Evolutionary conservation across 371 early-diverging fungal species (phyloP).

Genomic region (Saksenaea vasiformis): DNA sequence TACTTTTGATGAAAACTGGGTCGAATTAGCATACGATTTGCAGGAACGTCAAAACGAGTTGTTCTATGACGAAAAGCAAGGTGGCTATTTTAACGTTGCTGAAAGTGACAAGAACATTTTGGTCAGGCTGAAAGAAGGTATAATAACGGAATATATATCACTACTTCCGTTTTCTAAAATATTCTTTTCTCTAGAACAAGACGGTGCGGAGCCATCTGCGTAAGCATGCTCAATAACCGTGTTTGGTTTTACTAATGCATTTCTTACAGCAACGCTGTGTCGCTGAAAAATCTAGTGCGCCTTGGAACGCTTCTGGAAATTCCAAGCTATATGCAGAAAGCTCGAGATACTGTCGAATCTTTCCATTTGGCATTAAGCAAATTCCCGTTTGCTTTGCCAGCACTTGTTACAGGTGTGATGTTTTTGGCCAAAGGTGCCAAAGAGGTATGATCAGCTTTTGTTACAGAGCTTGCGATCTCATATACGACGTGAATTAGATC

Average conservation of each 20-base stretch:
- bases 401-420: conserved; percentile 38
- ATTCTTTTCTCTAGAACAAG: conserved; percentile 47
- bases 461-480: neutral
- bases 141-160: neutral
- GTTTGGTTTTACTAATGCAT: neutral
- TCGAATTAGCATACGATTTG: conserved; percentile 59
- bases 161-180: neutral
- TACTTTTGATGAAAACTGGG: conserved; percentile 51
- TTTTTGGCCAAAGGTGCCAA: conserved; percentile 41
- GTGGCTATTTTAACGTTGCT: conserved; percentile 58
- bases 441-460: conserved; percentile 28
- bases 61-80: conserved; percentile 57
- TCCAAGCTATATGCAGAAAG: conserved; percentile 24
- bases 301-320: conserved; percentile 38
- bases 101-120: conserved; percentile 48
- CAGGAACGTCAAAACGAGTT: conserved; percentile 57
- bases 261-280: conserved; percentile 39
- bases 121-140: conserved; percentile 65
- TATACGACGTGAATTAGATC: conserved; percentile 25
- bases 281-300: conserved; percentile 42
- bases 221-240: conserved; percentile 14
- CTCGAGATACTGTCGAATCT: conserved; percentile 30
- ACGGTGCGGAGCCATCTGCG: conserved; percentile 70
- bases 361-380: conserved; percentile 30
- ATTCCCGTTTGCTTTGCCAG: conserved; percentile 45